Base-by-base conservation (phyloP, 2,329 filamentous ascomycete genomes). In the Paracoccidioides lutzii region DNA sequence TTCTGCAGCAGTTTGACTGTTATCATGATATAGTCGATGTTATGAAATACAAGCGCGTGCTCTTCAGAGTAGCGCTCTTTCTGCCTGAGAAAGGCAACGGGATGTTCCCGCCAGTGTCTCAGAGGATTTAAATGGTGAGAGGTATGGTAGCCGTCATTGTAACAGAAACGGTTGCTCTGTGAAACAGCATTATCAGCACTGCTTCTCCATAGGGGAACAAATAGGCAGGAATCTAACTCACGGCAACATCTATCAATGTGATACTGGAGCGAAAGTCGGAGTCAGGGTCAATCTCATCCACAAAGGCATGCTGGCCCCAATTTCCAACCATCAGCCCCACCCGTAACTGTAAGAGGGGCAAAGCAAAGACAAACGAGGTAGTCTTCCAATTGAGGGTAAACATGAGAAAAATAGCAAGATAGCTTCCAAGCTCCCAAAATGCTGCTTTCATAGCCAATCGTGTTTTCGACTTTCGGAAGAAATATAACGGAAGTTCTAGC, bases 291-390 rank as follows among this genome's bases (percentile, higher is more conserved):
- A 81, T 73, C 22, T 83, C 80, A 63, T 91, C 87, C 5, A 91
- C 86, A 60, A 91, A 83, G 1, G 87, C 87, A 66, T 91, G 87
- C 66, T 91, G 87, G 3, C 85, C 87, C 85, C 86, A 91, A 66
- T 91, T 91, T 1, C 87, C 87, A 6, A 87, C 77, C 87, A 90
- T 91, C 59, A 91, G 69, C 0, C 82, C 87, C 15, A 88, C 62
- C 0, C 87, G 78, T 69, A 90, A 77, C 35, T 85, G 68, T 2
- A 79, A 61, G 22, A 90, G 75, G 0, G 87, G 87, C 1, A 89
- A 65, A 0, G 90, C 63, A 33, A 88, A 78, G 0, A 81, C 81
- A 62, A 85, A 88, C 4, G 81, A 64, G 0, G 84, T 80, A 0
- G 86, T 80, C 2, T 72, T 72, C 22, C 75, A 65, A 66, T 83